These are phyloP conservation scores for Cladophialophora psammophila DNA, from an alignment of 2,329 filamentous ascomycete genomes.

Conservation along the genomic window DNA sequence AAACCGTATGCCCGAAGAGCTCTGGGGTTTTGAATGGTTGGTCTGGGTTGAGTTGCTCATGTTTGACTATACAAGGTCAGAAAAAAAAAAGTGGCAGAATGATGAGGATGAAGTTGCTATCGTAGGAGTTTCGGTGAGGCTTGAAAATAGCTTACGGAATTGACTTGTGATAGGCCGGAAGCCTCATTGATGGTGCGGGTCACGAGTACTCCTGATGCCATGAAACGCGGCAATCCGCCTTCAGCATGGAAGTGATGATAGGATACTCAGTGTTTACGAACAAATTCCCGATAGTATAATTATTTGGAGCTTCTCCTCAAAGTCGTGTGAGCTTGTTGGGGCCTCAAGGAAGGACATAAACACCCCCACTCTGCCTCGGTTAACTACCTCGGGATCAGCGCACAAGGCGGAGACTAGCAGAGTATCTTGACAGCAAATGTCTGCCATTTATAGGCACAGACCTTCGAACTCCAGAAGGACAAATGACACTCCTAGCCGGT, in stretches of 20 bases:
- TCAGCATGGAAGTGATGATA: background rate
- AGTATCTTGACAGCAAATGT: too few relatives aligned
- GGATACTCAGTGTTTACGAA: background rate
- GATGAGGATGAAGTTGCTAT: background rate
- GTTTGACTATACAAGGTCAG: background rate
- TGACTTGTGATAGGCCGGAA: background rate
- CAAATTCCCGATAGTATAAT: background rate
- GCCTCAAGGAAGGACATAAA: background rate
- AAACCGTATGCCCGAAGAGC: constrained; percentile 4
- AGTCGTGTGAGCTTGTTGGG: background rate
- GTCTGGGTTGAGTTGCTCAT: background rate
- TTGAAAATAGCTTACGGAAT: background rate
- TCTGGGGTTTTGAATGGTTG: background rate
- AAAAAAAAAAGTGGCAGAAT: background rate
- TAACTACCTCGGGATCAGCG: background rate
- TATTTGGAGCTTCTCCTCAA: background rate
- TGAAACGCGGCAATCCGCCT: background rate
- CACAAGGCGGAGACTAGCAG: background rate
- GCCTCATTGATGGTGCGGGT: background rate
- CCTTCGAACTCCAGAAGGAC: too few relatives aligned
- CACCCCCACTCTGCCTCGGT: background rate
- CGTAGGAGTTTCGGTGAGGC: background rate
- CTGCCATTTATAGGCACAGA: too few relatives aligned
- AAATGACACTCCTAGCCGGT: too few relatives aligned
- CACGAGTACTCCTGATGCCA: background rate